Percentiles rank a stretch among this genome's conserved stretches.
Conservation (phyloP, 495 filamentous ascomycete species). For the Aspergillus carlsbadensis region DNA sequence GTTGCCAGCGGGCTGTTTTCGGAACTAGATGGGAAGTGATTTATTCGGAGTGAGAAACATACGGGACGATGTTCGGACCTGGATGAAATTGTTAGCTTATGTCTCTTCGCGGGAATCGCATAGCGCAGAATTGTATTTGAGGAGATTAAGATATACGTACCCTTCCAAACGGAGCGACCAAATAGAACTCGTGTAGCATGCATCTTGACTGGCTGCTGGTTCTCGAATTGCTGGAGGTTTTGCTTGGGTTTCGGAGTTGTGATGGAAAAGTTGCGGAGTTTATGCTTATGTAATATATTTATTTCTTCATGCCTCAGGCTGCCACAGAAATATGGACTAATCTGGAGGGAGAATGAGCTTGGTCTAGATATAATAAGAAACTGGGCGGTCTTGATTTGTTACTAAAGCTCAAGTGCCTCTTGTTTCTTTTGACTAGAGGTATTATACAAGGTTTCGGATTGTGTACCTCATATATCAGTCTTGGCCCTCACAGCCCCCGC, state of each 20-base stretch:
- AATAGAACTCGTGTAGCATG: constrained; percentile 58
- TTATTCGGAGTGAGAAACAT: constrained; percentile 24
- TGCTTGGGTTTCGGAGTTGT: constrained; percentile 4
- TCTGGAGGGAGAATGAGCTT: too few species aligned
- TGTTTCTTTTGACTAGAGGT: background rate
- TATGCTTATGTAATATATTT: constrained; percentile 3
- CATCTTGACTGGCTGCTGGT: constrained; percentile 45
- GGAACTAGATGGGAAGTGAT: background rate
- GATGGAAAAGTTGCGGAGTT: constrained; percentile 3
- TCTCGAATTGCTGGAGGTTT: background rate
- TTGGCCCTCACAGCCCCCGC: too few species aligned
- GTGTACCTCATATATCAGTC: too few species aligned
- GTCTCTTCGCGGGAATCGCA: background rate
- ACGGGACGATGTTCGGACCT: constrained; percentile 59
- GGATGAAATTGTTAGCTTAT: background rate
- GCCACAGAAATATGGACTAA: background rate
- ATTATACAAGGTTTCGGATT: too few species aligned
- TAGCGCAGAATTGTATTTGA: too few species aligned
- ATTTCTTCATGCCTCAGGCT: constrained; percentile 3
- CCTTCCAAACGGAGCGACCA: constrained; percentile 75
- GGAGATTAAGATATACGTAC: constrained; percentile 34
- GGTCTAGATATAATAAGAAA: too few species aligned
- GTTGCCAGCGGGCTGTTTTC: background rate
- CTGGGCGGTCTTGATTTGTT: too few species aligned
- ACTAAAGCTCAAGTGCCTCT: too few species aligned